phyloP scores from a whole-genome alignment of 768 basidiomycete genomes.

The Termitomyces sp. region DNA sequence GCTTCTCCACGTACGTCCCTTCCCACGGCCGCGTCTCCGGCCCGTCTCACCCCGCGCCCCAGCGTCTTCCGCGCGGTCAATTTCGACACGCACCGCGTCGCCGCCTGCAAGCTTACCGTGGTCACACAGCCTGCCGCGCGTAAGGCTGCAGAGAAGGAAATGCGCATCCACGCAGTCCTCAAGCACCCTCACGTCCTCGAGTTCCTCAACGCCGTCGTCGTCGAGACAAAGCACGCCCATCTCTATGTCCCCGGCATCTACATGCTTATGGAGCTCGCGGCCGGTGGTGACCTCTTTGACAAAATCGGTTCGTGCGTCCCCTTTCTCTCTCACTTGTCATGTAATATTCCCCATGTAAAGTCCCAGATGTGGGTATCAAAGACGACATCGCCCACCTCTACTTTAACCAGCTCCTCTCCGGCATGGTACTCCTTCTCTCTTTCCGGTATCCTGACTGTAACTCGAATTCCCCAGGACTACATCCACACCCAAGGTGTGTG shows the following conservation, averaged over 20 bases:
- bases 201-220: conserved; percentile 72
- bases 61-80: conserved; percentile 87
- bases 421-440: conserved; percentile 47
- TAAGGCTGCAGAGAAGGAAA: conserved; percentile 87
- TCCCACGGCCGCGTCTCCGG: background rate
- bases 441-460: background rate
- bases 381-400: conserved; percentile 88
- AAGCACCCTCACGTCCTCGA: conserved; percentile 79
- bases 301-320: conserved; percentile 74
- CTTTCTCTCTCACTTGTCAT: too few species aligned
- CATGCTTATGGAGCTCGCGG: conserved; percentile 88
- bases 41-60: background rate
- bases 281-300: conserved; percentile 95
- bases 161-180: conserved; percentile 77
- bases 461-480: conserved; percentile 48
- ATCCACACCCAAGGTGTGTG: conserved; percentile 89
- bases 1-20: conserved; percentile 67
- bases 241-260: conserved; percentile 79
- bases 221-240: conserved; percentile 54
- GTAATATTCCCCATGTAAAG: conserved; percentile 32
- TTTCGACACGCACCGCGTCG: conserved; percentile 54
- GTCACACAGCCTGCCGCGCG: conserved; percentile 62
- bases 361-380: conserved; percentile 82
- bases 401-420: conserved; percentile 79
- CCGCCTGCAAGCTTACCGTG: conserved; percentile 82